Evolutionary conservation across 805 yeast genomes (phyloP), one percentile per base, ranked within the genome.

Genomic region (Pichia manshurica): DNA sequence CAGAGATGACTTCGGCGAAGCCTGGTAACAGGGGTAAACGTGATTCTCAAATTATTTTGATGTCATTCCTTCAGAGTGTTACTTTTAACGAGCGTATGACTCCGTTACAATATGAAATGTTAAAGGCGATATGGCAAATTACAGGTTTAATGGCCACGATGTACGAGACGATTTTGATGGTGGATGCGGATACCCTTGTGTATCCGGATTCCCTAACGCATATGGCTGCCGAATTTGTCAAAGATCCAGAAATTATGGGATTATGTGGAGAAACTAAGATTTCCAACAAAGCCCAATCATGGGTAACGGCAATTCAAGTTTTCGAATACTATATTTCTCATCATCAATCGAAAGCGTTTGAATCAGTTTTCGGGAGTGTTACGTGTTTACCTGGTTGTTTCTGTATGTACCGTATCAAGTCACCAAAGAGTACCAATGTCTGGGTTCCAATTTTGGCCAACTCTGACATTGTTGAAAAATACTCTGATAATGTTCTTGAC

Each of bases 21-120:
- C 96, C 96, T 4, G 97, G 97, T 56, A 89, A 89, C 64, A 82
- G 97, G 73, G 97, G 97, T 68, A 89, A 89, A 66, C 85, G 97
- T 69, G 97, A 89, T 62, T 87, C 96, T 20, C 97, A 89, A 65
- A 82, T 89, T 50, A 82, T 89, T 52, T 71, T 89, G 57, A 89
- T 89, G 96, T 82, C 91, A 0, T 89, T 89, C 66, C 73, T 89
- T 59, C 96, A 89, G 66, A 83, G 81, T 57, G 77, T 89, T 17
- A 87, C 90, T 57, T 88, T 87, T 65, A 90, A 89, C 65, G 97
- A 90, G 65, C 81, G 96, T 73, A 89, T 89, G 96, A 83, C 96
- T 0, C 87, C 84, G 55, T 76, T 89, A 49, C 96, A 90, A 56
- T 88, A 77, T 59, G 93, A 85, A 61, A 72, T 89, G 54, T 67